Evolutionary conservation across 495 filamentous ascomycete genomes (phyloP), one percentile per base, ranked within the genome.

Genomic region (Neurospora terricola): DNA sequence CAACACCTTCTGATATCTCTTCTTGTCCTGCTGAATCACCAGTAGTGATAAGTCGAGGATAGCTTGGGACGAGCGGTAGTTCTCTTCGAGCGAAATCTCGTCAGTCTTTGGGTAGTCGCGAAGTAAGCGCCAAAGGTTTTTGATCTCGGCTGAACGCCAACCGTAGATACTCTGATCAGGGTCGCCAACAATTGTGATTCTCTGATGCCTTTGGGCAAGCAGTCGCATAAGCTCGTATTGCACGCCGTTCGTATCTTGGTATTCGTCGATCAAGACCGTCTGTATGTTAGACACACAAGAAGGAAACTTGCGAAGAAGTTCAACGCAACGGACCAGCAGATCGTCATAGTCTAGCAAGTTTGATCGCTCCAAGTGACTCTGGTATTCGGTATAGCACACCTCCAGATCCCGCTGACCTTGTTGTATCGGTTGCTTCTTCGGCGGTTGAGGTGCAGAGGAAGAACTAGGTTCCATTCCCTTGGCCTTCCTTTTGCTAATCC

Each of bases 101-200:
- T 92, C 86, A 1, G 93, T 95, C 59, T 92, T 89, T 0, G 88
- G 88, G 77, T 94, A 98, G 54, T 90, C 88, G 45, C 82, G 83
- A 73, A 92, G 87, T 89, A 99, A 91, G 2, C 91, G 87, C 73
- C 88, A 87, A 43, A 98, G 85, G 79, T 99, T 99, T 79, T 91
- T 89, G 75, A 96, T 94, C 81, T 99, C 96, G 27, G 96, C 96
- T 5, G 93, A 95, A n/a, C 96, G 91, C 85, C 97, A 99, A 6
- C 95, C 93, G 78, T 99, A 99, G 70, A 99, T 99, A 76, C 94
- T 97, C 78, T 99, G 96, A 79, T 99, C 96, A 9, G 96, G 96
- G 78, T 99, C 96, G 16, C 96, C 96, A 18, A 99, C 96, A 69
- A 97, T 93, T 11, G 96, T 98, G 73, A 99, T 94, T 21, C 90